These are phyloP conservation scores for Hanseniaspora lindneri DNA, from an alignment of 805 yeast species.

Conservation along the genomic window DNA sequence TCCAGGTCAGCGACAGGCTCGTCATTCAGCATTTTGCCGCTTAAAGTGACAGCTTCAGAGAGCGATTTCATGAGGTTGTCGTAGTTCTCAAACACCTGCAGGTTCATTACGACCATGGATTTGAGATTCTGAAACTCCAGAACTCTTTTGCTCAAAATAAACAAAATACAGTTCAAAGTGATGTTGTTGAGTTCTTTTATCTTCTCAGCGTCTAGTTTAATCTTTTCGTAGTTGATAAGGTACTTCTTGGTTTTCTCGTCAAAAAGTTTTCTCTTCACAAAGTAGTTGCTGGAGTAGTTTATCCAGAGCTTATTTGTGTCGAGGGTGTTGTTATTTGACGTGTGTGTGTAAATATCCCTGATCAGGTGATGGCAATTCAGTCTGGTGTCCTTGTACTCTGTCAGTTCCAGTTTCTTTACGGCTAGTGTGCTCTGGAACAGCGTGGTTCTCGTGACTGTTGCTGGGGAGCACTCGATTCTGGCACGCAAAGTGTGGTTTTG, in stretches of 20 bases:
- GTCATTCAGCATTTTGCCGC: constrained; percentile 5
- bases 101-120: constrained; percentile 10
- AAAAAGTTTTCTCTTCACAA: neutral
- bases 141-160: constrained; percentile 9
- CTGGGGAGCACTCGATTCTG: no score
- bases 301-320: constrained; percentile 12
- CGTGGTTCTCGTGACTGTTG: no score
- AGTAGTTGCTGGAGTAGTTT: constrained; percentile 9
- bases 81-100: constrained; percentile 11
- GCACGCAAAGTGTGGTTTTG: no score
- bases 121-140: constrained; percentile 11
- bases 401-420: neutral
- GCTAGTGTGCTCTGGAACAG: neutral
- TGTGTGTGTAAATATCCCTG: constrained; percentile 8
- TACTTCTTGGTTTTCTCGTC: neutral
- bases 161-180: constrained; percentile 5
- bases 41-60: neutral
- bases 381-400: constrained; percentile 10
- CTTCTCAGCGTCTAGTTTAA: neutral
- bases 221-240: constrained; percentile 1
- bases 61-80: constrained; percentile 8
- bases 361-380: constrained; percentile 11
- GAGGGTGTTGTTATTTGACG: constrained; percentile 9
- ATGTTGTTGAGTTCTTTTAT: constrained; percentile 5
- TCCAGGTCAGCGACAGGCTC: neutral